phyloP scores from a whole-genome alignment of 2,329 filamentous ascomycete genomes.

The Davidsoniella virescens region DNA sequence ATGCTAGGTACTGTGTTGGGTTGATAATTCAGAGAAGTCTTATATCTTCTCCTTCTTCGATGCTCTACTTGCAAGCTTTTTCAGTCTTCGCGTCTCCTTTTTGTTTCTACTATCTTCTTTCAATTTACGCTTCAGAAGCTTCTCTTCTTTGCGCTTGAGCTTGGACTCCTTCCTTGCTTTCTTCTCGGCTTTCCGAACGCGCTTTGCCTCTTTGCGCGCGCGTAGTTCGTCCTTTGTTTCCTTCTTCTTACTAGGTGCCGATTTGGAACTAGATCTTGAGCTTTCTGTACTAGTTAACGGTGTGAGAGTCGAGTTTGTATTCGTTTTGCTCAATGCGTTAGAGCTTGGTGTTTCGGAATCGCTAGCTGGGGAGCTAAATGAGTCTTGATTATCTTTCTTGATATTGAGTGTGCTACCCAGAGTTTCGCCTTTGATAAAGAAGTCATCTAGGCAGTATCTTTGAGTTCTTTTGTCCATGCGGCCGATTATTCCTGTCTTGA shows the following conservation, averaged over 20 bases:
- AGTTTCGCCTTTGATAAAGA: slow-evolving; percentile 69
- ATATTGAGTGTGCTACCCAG: slow-evolving; percentile 51
- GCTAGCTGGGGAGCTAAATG: background rate
- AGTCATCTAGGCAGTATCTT: slow-evolving; percentile 57
- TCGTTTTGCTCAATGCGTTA: background rate
- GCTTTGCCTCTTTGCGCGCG: slow-evolving; percentile 12
- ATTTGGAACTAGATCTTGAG: background rate
- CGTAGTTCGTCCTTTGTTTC: slow-evolving; percentile 15
- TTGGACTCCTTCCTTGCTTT: slow-evolving; percentile 20
- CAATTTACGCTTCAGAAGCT: slow-evolving; percentile 22
- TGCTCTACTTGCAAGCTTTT: slow-evolving; percentile 15
- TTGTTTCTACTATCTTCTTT: slow-evolving; percentile 26
- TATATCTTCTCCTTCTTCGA: slow-evolving; percentile 14
- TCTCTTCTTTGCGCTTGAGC: slow-evolving; percentile 17
- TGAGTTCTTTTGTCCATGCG: slow-evolving; percentile 35
- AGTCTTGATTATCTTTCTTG: slow-evolving; percentile 4
- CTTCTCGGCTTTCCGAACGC: slow-evolving; percentile 9
- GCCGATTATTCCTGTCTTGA: slow-evolving; percentile 37
- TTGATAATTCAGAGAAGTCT: background rate
- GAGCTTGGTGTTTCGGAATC: background rate
- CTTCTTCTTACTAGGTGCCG: background rate
- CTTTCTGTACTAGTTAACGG: too few relatives aligned
- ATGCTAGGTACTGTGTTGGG: background rate
- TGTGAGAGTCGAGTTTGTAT: background rate
- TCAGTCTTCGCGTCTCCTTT: slow-evolving; percentile 17